Percentiles rank a stretch among this genome's conserved stretches.
These are phyloP conservation scores for Scleromitrula shiraiana DNA, from an alignment of 2,329 filamentous ascomycete genomes.

Conservation along the genomic window DNA sequence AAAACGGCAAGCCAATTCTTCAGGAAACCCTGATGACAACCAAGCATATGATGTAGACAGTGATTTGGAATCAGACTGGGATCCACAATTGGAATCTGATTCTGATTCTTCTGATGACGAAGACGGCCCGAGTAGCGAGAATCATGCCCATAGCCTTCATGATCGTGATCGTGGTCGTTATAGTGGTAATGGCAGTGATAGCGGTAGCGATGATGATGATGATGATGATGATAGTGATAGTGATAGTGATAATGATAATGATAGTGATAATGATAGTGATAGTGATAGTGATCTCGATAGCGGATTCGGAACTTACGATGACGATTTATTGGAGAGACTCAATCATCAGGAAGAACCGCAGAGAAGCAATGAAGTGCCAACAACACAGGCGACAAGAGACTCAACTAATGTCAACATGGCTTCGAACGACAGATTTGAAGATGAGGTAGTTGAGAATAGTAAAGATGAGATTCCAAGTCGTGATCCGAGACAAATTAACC, in stretches of 20 bases:
- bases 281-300: slow-evolving; percentile 2
- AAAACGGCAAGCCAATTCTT: neutral
- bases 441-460: too few species aligned
- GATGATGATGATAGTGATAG: neutral
- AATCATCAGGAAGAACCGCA: too few species aligned
- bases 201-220: neutral
- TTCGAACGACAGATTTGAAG: too few species aligned
- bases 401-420: too few species aligned
- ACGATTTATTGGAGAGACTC: neutral
- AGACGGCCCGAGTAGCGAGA: neutral
- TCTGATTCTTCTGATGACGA: neutral
- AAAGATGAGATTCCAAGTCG: too few species aligned
- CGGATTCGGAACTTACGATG: neutral
- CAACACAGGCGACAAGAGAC: neutral
- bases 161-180: too few species aligned
- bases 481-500: too few species aligned
- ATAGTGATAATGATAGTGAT: neutral
- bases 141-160: too few species aligned
- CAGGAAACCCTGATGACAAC: too few species aligned
- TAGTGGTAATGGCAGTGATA: neutral
- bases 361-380: neutral
- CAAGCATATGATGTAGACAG: too few species aligned
- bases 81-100: neutral
- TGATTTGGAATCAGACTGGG: neutral
- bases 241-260: neutral